These are phyloP conservation scores for Cyclostephanos tholiformis DNA, from an alignment of 108 stramenopile genomes.

Conservation along the genomic window DNA sequence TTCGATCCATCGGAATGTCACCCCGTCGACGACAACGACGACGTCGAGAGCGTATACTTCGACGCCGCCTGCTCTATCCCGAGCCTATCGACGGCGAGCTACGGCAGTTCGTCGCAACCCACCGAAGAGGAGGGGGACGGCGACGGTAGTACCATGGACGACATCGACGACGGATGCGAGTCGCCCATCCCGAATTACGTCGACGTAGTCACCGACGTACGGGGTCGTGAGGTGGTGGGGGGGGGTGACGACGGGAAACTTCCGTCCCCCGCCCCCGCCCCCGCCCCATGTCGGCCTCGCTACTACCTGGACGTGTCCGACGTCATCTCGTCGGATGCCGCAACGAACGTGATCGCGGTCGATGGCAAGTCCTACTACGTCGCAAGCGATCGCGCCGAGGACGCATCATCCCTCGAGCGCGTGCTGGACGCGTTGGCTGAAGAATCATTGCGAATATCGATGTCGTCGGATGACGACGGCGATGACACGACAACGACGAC, in stretches of 20 bases:
- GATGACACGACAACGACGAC: not conserved
- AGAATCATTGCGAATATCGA: not conserved
- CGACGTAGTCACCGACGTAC: not conserved
- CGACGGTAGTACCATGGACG: not conserved
- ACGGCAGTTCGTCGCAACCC: not conserved
- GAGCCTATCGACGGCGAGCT: not conserved
- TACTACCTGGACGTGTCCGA: not conserved
- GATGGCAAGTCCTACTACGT: not conserved
- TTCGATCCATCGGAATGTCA: not conserved
- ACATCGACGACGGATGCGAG: not conserved
- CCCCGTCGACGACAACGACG: not conserved
- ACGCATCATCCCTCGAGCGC: not conserved
- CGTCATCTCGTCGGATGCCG: not conserved
- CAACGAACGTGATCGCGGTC: not conserved
- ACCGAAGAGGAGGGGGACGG: not conserved
- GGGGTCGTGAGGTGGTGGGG: not conserved
- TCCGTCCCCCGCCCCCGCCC: too few relatives aligned
- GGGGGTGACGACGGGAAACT: not conserved
- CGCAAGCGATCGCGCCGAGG: not conserved
- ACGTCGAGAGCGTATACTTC: not conserved
- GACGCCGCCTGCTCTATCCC: not conserved
- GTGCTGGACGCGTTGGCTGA: not conserved
- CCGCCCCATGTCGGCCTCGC: not conserved
- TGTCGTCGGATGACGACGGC: not conserved
- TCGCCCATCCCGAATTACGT: not conserved